Percentiles rank a stretch among this genome's conserved stretches.
Conservation (phyloP, 208 protist species). For the Acanthamoeba healyi region DNA sequence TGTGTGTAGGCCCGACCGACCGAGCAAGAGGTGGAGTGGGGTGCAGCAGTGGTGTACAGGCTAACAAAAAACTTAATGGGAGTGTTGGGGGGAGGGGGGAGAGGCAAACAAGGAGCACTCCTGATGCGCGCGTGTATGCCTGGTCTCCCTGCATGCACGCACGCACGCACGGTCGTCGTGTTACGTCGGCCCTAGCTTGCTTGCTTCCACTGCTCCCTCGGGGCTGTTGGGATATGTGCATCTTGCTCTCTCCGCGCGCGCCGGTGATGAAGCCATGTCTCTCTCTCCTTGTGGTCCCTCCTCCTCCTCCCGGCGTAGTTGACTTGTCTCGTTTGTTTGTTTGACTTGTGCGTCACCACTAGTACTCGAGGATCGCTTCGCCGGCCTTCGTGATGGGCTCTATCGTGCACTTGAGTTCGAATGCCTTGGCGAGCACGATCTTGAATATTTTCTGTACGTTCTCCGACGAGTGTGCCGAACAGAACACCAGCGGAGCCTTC, state of each 20-base stretch:
- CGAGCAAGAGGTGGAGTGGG: too few relatives aligned
- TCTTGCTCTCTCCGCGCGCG: too few relatives aligned
- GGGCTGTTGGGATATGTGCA: too few relatives aligned
- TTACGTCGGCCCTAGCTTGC: too few relatives aligned
- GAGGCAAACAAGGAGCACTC: not conserved
- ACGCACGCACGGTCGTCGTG: too few relatives aligned
- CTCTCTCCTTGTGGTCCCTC: too few relatives aligned
- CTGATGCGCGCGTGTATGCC: not conserved
- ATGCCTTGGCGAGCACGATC: slow-evolving; percentile 92
- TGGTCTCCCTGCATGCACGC: not conserved
- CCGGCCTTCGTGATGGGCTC: slow-evolving; percentile 85
- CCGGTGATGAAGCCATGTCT: too few relatives aligned
- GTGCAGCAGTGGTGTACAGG: not conserved
- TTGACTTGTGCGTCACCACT: too few relatives aligned
- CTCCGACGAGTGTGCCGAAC: slow-evolving; percentile 89
- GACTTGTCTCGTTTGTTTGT: not conserved
- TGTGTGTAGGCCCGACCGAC: too few relatives aligned
- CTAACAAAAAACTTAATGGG: not conserved
- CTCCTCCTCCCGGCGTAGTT: not conserved
- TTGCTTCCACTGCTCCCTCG: too few relatives aligned
- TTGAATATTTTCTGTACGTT: slow-evolving; percentile 96
- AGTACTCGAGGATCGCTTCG: slow-evolving; percentile 92
- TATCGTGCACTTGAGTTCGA: slow-evolving; percentile 91
- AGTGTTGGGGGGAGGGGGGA: not conserved
- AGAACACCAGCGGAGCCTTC: slow-evolving; percentile 94